phyloP scores from a whole-genome alignment of 345 rosid species.

The Eucalyptus fibrosa region DNA sequence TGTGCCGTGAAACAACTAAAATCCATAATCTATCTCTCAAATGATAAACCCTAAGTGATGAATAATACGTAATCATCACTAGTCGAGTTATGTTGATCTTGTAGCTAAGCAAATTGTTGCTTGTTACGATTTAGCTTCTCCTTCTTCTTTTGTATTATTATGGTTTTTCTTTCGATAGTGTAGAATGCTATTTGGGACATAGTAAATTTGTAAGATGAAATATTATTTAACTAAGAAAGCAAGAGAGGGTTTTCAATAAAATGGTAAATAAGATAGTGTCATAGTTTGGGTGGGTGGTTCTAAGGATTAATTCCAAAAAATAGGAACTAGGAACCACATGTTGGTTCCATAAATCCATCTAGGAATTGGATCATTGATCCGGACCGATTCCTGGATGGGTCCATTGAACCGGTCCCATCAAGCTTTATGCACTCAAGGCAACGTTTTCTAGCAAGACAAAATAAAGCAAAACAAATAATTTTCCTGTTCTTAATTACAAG shows the following conservation, averaged over 20 bases:
- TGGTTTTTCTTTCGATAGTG: background rate
- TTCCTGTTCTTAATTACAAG: too few relatives aligned
- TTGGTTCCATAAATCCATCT: too few relatives aligned
- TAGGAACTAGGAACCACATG: too few relatives aligned
- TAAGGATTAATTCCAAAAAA: too few relatives aligned
- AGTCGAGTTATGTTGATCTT: background rate
- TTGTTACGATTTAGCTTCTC: background rate
- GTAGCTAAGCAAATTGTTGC: background rate
- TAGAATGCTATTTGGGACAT: background rate
- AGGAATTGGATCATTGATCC: accelerated
- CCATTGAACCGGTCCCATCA: too few relatives aligned
- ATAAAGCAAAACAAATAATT: too few relatives aligned
- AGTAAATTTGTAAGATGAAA: background rate
- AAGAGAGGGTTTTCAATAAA: background rate
- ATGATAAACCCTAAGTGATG: background rate
- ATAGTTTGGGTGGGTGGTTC: too few relatives aligned
- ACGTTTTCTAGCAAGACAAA: too few relatives aligned
- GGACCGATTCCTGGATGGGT: too few relatives aligned
- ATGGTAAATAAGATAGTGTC: background rate
- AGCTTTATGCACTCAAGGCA: too few relatives aligned
- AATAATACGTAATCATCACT: background rate
- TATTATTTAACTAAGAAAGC: background rate
- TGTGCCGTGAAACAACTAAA: background rate
- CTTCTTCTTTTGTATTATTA: background rate
- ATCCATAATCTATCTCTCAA: background rate